These are phyloP conservation scores for Anthoceros angustus DNA, from an alignment of 225 moss, liverwort and hornwort genomes.

Conservation along the genomic window DNA sequence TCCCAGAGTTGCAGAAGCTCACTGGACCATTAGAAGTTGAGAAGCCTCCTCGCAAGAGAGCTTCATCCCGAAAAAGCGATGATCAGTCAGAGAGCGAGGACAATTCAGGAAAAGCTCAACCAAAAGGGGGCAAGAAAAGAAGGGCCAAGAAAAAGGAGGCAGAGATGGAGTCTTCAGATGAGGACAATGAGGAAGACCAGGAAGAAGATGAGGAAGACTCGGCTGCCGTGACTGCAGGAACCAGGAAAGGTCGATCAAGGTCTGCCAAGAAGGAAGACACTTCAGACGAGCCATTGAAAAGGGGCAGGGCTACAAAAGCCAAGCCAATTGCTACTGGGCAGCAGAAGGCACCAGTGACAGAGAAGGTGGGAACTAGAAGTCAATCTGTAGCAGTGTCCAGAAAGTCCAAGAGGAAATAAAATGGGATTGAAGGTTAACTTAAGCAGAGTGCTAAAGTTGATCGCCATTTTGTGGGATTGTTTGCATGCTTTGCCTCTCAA, in stretches of 20 bases:
- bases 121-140: neutral
- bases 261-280: neutral
- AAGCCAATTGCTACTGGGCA: neutral
- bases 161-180: neutral
- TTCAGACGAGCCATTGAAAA: neutral
- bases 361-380: slow-evolving; percentile 1
- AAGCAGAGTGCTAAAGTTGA: neutral
- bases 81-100: slow-evolving; percentile 5
- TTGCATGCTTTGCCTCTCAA: no score
- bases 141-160: neutral
- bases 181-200: neutral
- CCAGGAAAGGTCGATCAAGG: no score
- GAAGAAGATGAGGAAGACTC: no score
- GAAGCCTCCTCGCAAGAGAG: slow-evolving; percentile 16
- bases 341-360: neutral
- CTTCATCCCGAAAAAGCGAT: slow-evolving; percentile 14
- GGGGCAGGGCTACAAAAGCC: neutral
- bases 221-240: no score
- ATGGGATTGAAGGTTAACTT: neutral
- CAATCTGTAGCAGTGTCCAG: neutral
- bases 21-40: slow-evolving; percentile 39
- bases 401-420: neutral
- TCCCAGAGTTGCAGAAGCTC: slow-evolving; percentile 39
- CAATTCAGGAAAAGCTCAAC: neutral
- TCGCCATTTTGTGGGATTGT: neutral